Conservation (phyloP, 306 rosid species). For the Inga oerstediana region DNA sequence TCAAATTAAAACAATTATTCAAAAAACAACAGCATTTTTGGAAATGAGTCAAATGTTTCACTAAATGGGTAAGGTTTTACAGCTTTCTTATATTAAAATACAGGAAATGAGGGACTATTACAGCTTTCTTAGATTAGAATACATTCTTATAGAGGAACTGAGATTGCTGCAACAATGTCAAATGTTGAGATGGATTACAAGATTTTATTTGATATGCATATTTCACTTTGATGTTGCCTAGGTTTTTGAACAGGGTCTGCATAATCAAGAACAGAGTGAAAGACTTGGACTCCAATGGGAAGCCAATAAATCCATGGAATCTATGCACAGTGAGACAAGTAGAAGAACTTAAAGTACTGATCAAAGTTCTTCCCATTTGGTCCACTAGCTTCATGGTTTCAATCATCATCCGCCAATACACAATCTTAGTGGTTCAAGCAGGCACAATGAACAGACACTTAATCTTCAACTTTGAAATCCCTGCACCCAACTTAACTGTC, state of each 20-base stretch:
- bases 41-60: background rate
- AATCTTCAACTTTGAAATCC: slow-evolving; percentile 42
- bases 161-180: background rate
- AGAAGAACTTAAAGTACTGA: slow-evolving; percentile 71
- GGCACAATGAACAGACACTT: slow-evolving; percentile 52
- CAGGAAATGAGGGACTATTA: background rate
- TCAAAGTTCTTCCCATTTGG: slow-evolving; percentile 81
- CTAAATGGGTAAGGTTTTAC: background rate
- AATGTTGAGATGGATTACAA: background rate
- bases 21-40: background rate
- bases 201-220: background rate
- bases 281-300: slow-evolving; percentile 54
- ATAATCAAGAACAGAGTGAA: slow-evolving; percentile 46
- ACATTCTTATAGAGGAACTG: background rate
- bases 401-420: slow-evolving; percentile 38
- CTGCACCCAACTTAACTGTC: slow-evolving; percentile 53
- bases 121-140: background rate
- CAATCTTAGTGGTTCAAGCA: slow-evolving; percentile 64
- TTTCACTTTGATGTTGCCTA: slow-evolving; percentile 22
- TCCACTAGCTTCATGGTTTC: slow-evolving; percentile 57
- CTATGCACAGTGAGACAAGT: slow-evolving; percentile 76
- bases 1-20: background rate
- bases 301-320: slow-evolving; percentile 61
- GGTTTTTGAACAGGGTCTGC: slow-evolving; percentile 89
- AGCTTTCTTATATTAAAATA: background rate